A percentile compares a stretch with the other conserved stretches of the same genome.
Conservation (phyloP, 352 stramenopile genomes). For the Pythium apleroticum region DNA sequence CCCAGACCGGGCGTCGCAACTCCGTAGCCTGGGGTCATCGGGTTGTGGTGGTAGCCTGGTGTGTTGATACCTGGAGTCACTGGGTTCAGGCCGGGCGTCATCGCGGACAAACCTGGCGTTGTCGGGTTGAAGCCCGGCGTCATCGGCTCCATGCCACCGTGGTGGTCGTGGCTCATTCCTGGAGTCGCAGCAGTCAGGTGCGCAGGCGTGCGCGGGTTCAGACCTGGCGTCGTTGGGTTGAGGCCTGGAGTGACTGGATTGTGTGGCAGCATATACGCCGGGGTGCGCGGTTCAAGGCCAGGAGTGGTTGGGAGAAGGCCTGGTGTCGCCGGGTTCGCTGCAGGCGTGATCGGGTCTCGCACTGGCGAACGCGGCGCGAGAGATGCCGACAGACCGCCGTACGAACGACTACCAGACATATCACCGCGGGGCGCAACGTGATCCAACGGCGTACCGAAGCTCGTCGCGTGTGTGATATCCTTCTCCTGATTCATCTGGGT, state of each 20-base stretch:
- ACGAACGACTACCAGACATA: slow-evolving; percentile 48
- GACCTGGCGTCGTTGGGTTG: slow-evolving; percentile 75
- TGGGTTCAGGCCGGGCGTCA: slow-evolving; percentile 80
- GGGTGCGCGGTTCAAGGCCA: slow-evolving; percentile 71
- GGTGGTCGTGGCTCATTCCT: slow-evolving; percentile 61
- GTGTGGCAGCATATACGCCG: slow-evolving; percentile 76
- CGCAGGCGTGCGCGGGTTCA: slow-evolving; percentile 74
- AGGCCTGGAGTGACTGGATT: slow-evolving; percentile 79
- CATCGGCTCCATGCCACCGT: slow-evolving; percentile 84
- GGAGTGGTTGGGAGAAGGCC: slow-evolving; percentile 83
- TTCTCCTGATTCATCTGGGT: slow-evolving; percentile 90
- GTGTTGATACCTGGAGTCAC: slow-evolving; percentile 82
- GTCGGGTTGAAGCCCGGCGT: slow-evolving; percentile 88
- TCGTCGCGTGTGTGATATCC: slow-evolving; percentile 87
- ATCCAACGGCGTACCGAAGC: slow-evolving; percentile 81
- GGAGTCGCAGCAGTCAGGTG: slow-evolving; percentile 72
- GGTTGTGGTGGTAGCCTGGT: slow-evolving; percentile 83
- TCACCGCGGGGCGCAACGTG: slow-evolving; percentile 69
- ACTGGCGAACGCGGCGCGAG: slow-evolving; percentile 68
- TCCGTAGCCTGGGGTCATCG: slow-evolving; percentile 83
- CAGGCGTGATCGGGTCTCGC: slow-evolving; percentile 67
- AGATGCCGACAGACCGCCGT: slow-evolving; percentile 46
- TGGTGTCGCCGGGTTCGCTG: slow-evolving; percentile 70
- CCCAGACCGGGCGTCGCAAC: slow-evolving; percentile 73
- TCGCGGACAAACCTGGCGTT: slow-evolving; percentile 72